Conservation (phyloP, 441 rosid genomes). For the Gossypium gossypioides region DNA sequence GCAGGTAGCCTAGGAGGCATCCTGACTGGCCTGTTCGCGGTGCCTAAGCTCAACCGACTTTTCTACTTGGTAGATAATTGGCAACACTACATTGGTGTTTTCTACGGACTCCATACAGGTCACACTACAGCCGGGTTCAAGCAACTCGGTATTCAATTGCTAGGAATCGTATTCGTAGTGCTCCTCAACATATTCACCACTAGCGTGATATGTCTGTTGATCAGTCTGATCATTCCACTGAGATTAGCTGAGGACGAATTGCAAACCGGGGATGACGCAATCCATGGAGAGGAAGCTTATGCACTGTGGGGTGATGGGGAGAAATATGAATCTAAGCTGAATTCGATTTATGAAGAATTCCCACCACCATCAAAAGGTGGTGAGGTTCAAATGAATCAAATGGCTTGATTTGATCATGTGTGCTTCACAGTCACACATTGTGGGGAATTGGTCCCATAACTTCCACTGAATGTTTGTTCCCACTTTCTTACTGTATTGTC, state of each 20-base stretch:
- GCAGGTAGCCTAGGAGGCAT: slow-evolving; percentile 53
- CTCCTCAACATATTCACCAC: slow-evolving; percentile 27
- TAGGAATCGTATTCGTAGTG: slow-evolving; percentile 29
- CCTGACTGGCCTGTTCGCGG: slow-evolving; percentile 45
- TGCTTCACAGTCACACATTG: too few relatives aligned
- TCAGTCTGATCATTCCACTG: slow-evolving; percentile 30
- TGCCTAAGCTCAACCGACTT: slow-evolving; percentile 36
- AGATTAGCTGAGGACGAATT: slow-evolving; percentile 37
- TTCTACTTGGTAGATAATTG: slow-evolving; percentile 30
- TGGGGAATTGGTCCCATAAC: background rate
- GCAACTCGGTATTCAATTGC: slow-evolving; percentile 41
- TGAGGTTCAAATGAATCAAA: slow-evolving; percentile 39
- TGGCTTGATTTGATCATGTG: slow-evolving; percentile 22
- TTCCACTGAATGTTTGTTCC: background rate
- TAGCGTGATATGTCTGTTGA: slow-evolving; percentile 32
- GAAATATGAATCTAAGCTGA: slow-evolving; percentile 32
- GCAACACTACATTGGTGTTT: slow-evolving; percentile 37
- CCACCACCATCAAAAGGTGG: slow-evolving; percentile 24
- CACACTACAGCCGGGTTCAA: slow-evolving; percentile 24
- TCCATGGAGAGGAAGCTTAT: slow-evolving; percentile 43
- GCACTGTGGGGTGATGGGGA: slow-evolving; percentile 52
- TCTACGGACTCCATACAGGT: slow-evolving; percentile 25
- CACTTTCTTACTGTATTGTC: background rate
- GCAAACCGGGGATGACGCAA: slow-evolving; percentile 33
- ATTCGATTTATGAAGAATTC: slow-evolving; percentile 26